phyloP scores from a whole-genome alignment of 164 flowering plant species.

The Aristolochia fimbriata region DNA sequence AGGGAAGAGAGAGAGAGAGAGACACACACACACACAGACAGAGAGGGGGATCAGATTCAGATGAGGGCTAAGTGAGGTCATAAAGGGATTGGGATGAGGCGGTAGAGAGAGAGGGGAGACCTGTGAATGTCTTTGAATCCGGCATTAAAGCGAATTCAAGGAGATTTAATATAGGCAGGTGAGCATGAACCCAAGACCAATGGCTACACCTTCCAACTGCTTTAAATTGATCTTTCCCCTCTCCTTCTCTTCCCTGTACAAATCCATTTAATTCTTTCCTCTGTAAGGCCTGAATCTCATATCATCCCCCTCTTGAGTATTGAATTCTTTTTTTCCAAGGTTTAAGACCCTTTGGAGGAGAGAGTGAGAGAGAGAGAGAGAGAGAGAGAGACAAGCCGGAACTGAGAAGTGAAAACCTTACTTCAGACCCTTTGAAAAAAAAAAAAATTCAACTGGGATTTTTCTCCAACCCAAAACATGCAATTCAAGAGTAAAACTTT shows the following conservation, averaged over 20 bases:
- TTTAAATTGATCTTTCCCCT: not conserved
- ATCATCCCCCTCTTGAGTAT: not conserved
- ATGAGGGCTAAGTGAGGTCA: too few species aligned
- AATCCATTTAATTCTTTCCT: not conserved
- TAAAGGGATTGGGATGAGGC: constrained; percentile 8
- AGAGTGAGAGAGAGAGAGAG: not conserved
- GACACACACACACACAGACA: too few species aligned
- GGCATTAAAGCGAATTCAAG: constrained; percentile 34
- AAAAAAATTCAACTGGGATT: too few species aligned
- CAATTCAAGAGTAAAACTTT: too few species aligned
- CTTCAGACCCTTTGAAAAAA: too few species aligned
- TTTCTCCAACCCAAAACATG: too few species aligned
- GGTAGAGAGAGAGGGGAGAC: constrained; percentile 14
- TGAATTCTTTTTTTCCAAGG: not conserved
- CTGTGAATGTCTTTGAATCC: constrained; percentile 25
- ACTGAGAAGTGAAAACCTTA: too few species aligned
- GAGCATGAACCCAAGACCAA: constrained; percentile 6
- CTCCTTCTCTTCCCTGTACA: constrained; percentile 4
- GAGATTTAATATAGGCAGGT: constrained; percentile 31
- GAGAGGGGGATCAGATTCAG: too few species aligned
- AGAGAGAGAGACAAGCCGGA: too few species aligned
- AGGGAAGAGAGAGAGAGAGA: not conserved
- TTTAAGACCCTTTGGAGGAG: not conserved
- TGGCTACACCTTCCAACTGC: not conserved
- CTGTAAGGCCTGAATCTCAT: not conserved